A percentile compares a stretch with the other conserved stretches of the same genome.
Evolutionary conservation across 352 stramenopile genomes (phyloP).

Genomic region (Globisporangium lucens): DNA sequence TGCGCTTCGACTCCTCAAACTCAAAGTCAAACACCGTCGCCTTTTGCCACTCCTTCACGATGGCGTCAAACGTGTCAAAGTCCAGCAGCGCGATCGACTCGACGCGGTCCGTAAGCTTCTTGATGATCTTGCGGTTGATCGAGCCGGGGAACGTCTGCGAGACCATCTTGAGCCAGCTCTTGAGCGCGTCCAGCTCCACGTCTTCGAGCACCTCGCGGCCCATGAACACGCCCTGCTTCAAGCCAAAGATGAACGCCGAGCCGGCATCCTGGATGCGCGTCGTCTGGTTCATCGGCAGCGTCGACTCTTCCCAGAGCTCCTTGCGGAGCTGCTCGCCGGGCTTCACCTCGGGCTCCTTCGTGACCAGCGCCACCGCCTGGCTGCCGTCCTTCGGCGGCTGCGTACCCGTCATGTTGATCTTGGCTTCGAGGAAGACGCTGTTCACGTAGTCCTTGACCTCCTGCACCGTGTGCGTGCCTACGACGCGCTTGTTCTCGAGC

Average conservation of each 20-base stretch:
- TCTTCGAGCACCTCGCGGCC: conserved; percentile 70
- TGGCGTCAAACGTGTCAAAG: conserved; percentile 67
- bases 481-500: conserved; percentile 66
- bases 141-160: conserved; percentile 66
- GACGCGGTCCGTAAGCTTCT: conserved; percentile 42
- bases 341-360: conserved; percentile 14
- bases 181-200: conserved; percentile 71
- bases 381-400: conserved; percentile 29
- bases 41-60: conserved; percentile 60
- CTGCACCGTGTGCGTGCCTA: conserved; percentile 75
- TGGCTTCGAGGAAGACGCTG: conserved; percentile 51
- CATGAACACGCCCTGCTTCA: conserved; percentile 79
- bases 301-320: conserved; percentile 77
- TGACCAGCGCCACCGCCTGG: background rate
- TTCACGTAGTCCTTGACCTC: conserved; percentile 76
- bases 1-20: conserved; percentile 44
- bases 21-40: conserved; percentile 50
- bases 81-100: conserved; percentile 55
- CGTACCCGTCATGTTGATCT: conserved; percentile 68
- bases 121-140: conserved; percentile 71
- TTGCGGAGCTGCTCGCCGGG: conserved; percentile 37
- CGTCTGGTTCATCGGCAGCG: conserved; percentile 65
- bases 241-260: conserved; percentile 76
- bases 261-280: conserved; percentile 75
- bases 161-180: conserved; percentile 74